Evolutionary conservation across 164 flowering plant species (phyloP), one percentile per base, ranked within the genome.

Genomic region (Pachysandra terminalis): DNA sequence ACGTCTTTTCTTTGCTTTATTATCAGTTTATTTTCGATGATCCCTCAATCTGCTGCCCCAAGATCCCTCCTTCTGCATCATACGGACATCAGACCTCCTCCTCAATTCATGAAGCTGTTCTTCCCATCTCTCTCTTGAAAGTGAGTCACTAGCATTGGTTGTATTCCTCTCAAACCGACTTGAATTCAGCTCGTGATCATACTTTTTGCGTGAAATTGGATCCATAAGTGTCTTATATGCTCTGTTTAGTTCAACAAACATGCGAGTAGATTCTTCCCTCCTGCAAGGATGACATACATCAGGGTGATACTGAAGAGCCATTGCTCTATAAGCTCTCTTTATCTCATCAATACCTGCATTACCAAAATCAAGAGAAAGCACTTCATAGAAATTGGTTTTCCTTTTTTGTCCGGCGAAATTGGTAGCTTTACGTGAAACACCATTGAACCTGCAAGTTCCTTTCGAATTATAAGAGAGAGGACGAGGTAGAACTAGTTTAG

Each of bases 191-290:
- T 75, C 64, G 57, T 32, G 56, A 48, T 78, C 85, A 37, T 75
- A 65, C 23, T 61, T 54, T 10, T 61, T 51, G 1, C 80, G 70
- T 3, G 62, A 73, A 32, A 19, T 49, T 3, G 77, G 79, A 59
- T 81, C 79, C 1, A 77, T 79, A 0, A 81, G 77, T 5, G 77
- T 71, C 65, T 75, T 68, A 56, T 79, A 77, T 8, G 81, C 81
- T 58, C 52, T 27, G 15, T 65, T 66, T 26, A 74, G 69, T 72
- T 79, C 72, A 17, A 81, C 56, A 48, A 81, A 79, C 28, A 17
- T 19, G 13, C 48, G 54, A 12, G 79, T 75, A 8, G 67, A 77
- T 25, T 81, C 82, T 54, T 77, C 75, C 69, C 61, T 77, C 32
- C 22, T 64, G 5, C 76, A 67, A 51, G 72, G 73, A 32, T 41